phyloP scores from a whole-genome alignment of 768 basidiomycete species.

The Crassisporium funariophilum region DNA sequence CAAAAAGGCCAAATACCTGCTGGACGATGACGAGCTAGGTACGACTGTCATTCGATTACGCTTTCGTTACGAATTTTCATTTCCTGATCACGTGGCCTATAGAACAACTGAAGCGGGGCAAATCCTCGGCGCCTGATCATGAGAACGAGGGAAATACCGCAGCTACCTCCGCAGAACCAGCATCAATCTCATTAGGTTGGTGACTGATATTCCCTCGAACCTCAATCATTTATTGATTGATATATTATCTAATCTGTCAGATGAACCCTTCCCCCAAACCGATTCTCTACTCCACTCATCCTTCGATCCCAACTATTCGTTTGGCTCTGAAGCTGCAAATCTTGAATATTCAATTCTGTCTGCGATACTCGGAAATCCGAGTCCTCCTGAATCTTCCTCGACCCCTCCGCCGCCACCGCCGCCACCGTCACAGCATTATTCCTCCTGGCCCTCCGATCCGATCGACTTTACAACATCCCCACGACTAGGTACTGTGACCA shows the following conservation, averaged over 20 bases:
- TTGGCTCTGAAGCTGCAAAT: slow-evolving; percentile 90
- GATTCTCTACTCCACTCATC: slow-evolving; percentile 64
- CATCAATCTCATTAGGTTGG: slow-evolving; percentile 38
- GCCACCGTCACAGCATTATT: slow-evolving; percentile 31
- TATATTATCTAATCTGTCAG: slow-evolving; percentile 31
- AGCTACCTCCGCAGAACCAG: slow-evolving; percentile 32
- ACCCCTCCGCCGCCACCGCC: slow-evolving; percentile 44
- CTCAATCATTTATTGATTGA: slow-evolving; percentile 16
- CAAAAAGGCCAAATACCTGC: slow-evolving; percentile 97
- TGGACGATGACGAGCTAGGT: slow-evolving; percentile 94
- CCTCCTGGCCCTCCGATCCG: slow-evolving; percentile 47
- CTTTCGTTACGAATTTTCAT: slow-evolving; percentile 17
- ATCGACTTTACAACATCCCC: slow-evolving; percentile 41
- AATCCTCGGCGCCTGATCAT: slow-evolving; percentile 29
- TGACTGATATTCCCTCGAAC: slow-evolving; percentile 15
- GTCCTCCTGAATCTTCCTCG: slow-evolving; percentile 48
- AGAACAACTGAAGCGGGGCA: slow-evolving; percentile 55
- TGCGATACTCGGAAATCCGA: slow-evolving; percentile 82
- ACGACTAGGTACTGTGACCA: slow-evolving; percentile 27
- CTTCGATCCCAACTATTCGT: slow-evolving; percentile 65
- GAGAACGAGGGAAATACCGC: slow-evolving; percentile 30
- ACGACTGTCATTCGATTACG: slow-evolving; percentile 29
- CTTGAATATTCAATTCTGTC: slow-evolving; percentile 95
- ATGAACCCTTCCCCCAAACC: slow-evolving; percentile 52
- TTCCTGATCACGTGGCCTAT: slow-evolving; percentile 40